Evolutionary conservation across 768 basidiomycete species (phyloP), one percentile per base, ranked within the genome.

Genomic region (Boletus rex-veris): DNA sequence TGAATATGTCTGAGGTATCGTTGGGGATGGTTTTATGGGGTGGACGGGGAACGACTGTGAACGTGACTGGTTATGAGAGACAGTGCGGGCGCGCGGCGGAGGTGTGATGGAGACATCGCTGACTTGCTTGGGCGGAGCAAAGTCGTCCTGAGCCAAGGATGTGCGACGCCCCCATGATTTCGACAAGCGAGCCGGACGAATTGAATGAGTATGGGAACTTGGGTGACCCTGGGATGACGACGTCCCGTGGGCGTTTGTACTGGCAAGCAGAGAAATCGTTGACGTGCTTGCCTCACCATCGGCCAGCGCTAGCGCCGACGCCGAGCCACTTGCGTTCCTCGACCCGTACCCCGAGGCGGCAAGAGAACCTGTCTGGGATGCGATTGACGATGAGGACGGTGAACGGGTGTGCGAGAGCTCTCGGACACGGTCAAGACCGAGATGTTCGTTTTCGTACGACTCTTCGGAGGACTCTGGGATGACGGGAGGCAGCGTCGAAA

Each of bases 401-500:
- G 70, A 48, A 8, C 46, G 57, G 16, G 50, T 33, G 18, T n/a
- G 60, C 5, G 40, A 45, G 31, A 39, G 42, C 9, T 8, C 24
- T 10, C 7, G 51, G 5, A 48, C 0, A 33, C 30, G 38, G 30
- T 57, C 21, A 0, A 12, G 35, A 0, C 39, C 18, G 38, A 33
- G 31, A 7, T 37, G 14, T 11, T 54, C 63, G 0, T 38, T 43
- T 42, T 57, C 55, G 42, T 59, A 26, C 9, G 55, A 53, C 16
- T 66, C 67, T 30, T 70, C 57, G 24, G 63, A 57, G 2, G 52
- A 53, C 52, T 61, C 63, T 36, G 60, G 58, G 50, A 60, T 58
- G 35, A 58, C 58, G 40, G 67, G 61, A 0, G 68, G 63, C 7
- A 64, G 53, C 0, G 57, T 69, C 9, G 65, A 69, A 15, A 69